phyloP scores from a whole-genome alignment of 371 early-diverging fungal species.

The Lichtheimia ornata region DNA sequence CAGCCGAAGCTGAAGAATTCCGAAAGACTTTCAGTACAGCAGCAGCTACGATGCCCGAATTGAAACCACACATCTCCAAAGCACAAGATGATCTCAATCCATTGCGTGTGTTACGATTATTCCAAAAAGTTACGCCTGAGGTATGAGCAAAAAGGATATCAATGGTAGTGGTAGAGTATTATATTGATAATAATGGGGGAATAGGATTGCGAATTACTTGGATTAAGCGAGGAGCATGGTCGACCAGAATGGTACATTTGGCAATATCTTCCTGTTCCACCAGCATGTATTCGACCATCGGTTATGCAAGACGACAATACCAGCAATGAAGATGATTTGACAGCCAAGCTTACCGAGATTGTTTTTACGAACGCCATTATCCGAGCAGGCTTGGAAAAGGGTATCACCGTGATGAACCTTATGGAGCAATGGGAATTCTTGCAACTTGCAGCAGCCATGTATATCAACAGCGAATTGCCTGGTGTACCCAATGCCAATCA shows the following conservation, averaged over 20 bases:
- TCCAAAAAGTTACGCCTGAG: conserved; percentile 86
- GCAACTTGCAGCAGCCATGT: conserved; percentile 95
- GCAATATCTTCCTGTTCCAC: conserved; percentile 96
- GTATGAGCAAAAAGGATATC: conserved; percentile 22
- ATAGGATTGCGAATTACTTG: conserved; percentile 93
- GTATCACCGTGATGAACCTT: conserved; percentile 72
- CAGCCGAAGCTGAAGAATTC: conserved; percentile 75
- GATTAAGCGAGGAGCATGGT: conserved; percentile 82
- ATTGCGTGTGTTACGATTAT: conserved; percentile 81
- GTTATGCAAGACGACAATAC: conserved; percentile 91
- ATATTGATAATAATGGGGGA: neutral
- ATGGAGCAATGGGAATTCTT: conserved; percentile 99
- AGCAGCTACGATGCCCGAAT: conserved; percentile 68
- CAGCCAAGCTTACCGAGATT: conserved; percentile 97
- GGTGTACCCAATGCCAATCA: conserved; percentile 65
- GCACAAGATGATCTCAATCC: conserved; percentile 98
- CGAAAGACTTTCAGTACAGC: conserved; percentile 76
- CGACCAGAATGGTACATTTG: conserved; percentile 94
- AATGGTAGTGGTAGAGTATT: neutral
- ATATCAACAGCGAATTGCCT: conserved; percentile 96
- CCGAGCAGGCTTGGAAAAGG: conserved; percentile 81
- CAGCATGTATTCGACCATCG: conserved; percentile 97
- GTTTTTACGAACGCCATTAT: conserved; percentile 93
- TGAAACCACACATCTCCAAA: conserved; percentile 77
- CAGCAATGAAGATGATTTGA: conserved; percentile 99